Base-by-base conservation (phyloP, 768 basidiomycete genomes). In the Mycena polygramma region DNA sequence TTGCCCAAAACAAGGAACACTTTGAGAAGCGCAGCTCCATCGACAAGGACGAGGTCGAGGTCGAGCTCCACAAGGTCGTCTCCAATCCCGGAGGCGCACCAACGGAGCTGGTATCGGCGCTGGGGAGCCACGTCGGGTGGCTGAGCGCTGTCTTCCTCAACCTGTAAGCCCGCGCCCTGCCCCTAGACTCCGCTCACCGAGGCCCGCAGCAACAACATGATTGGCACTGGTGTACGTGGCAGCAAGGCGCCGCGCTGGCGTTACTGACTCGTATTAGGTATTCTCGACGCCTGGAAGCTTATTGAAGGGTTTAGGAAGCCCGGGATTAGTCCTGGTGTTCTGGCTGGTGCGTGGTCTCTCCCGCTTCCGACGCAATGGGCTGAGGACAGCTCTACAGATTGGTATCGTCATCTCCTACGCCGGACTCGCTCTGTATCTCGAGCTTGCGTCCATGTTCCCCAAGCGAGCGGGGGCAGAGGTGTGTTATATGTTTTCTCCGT, bases 401-500 rank as follows among this genome's bases (percentile, higher is more conserved):
- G 66, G 66, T 20, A 57, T 68, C 2, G 51, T 66, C 8, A 68
- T 36, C 43, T 17, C 48, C 43, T 55, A 66, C 80, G 81, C 82
- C 17, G 78, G 75, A 19, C 76, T 83, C 22, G 73, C 81, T 17
- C 78, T 83, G n/a, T 87, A 82, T 68, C 78, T 84, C 17, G 86
- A 87, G 73, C 83, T 83, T 39, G 82, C 83, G 2, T 79, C 83
- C 43, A 84, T 85, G 75, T 87, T 86, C 71, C 87, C 87, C 15
- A 79, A 83, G 61, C 80, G 87, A 19, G 84, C 85, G 10, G 86
- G 86, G 8, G 87, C 84, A 11, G 83, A 86, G 68, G 86, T 87
- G 8, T 6, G 86, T 83, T 4, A 3, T 35, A 49, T 26, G 13
- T 45, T 17, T n/a, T 87, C 85, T 63, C 77, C 86, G 17, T 84